Evolutionary conservation across 345 rosid species (phyloP).

Genomic region (Salix koriyanagi): DNA sequence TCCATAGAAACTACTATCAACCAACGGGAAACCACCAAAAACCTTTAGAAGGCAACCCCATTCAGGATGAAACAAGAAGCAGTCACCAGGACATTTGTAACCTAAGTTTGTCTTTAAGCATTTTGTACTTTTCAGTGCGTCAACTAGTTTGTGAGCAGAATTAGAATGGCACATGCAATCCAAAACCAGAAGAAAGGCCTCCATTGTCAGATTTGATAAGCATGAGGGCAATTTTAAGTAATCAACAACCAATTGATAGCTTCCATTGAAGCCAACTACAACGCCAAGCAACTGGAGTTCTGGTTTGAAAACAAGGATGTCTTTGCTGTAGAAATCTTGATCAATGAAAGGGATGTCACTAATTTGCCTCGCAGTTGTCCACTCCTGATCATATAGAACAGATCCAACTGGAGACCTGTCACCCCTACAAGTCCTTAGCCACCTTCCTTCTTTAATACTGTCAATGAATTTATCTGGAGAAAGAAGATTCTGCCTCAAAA

Average conservation of each 20-base stretch:
- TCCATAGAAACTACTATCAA: slow-evolving; percentile 43
- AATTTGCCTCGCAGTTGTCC: slow-evolving; percentile 49
- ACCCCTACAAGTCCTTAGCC: slow-evolving; percentile 51
- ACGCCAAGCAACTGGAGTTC: slow-evolving; percentile 67
- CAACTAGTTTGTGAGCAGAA: slow-evolving; percentile 17
- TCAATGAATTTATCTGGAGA: slow-evolving; percentile 39
- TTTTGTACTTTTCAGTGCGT: slow-evolving; percentile 15
- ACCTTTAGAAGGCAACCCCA: slow-evolving; percentile 56
- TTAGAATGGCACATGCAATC: slow-evolving; percentile 26
- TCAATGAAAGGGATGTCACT: slow-evolving; percentile 57
- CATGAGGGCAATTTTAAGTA: slow-evolving; percentile 31
- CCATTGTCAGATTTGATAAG: slow-evolving; percentile 24
- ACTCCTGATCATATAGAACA: slow-evolving; percentile 45
- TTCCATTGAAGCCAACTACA: slow-evolving; percentile 24
- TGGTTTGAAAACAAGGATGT: slow-evolving; percentile 24
- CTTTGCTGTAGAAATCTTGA: slow-evolving; percentile 35
- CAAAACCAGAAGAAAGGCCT: slow-evolving; percentile 44
- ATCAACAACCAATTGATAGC: slow-evolving; percentile 33
- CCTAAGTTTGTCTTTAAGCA: slow-evolving; percentile 54
- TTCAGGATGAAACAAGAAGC: slow-evolving; percentile 50
- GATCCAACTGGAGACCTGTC: slow-evolving; percentile 46
- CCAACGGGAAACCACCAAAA: slow-evolving; percentile 40
- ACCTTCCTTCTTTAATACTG: slow-evolving; percentile 33
- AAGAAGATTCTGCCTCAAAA: slow-evolving; percentile 35
- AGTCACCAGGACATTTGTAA: slow-evolving; percentile 41